Base-by-base conservation (phyloP, 192 early-diverging fungal species). In the Coemansia sp. region DNA sequence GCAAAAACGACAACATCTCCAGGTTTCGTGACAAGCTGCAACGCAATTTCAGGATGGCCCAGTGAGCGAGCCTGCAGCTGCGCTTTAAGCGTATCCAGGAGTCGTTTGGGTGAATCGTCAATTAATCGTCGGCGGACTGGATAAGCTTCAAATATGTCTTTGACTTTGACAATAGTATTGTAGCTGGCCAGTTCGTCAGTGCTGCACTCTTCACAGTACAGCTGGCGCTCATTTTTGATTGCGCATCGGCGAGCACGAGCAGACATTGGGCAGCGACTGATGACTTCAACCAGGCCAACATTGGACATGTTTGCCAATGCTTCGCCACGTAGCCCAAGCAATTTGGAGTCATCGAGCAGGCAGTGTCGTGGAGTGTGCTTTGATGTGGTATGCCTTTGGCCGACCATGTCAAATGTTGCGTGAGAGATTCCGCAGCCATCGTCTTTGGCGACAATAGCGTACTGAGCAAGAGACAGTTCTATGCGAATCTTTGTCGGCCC, bases 221-320 rank as follows among this genome's bases (percentile, higher is more conserved):
- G 12, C 21, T 58, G 66, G 11, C 35, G 19, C 24, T 73, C 76
- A 38, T 72, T 59, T 21, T 48, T 37, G 19, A 73, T 53, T 0
- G 61, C 6, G 35, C 70, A 79, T 38, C 60, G 38, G 27, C 32
- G 57, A 4, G 55, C 18, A 3, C 14, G 18, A 3, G 18, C 37
- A 15, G 56, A 40, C 24, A 21, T 44, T 1, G 10, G 22, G 15
- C 19, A 27, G 32, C 53, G 42, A 56, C 67, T 73, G 53, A 50
- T 36, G n/a, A 73, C 35, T 5, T 69, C 60, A 34, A 79, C 58
- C 1, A 53, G 22, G 6, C 66, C 70, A 38, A 79, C 35, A n/a
- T 44, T 62, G 2, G 76, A 79, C 18, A 79, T 72, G 46, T 54
- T 72, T 24, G 76, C 76, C 39, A 79, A 50, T 0, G 76, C 70